Conservation (phyloP, 176 grass and related monocot genomes). For the Triticum timopheevii region DNA sequence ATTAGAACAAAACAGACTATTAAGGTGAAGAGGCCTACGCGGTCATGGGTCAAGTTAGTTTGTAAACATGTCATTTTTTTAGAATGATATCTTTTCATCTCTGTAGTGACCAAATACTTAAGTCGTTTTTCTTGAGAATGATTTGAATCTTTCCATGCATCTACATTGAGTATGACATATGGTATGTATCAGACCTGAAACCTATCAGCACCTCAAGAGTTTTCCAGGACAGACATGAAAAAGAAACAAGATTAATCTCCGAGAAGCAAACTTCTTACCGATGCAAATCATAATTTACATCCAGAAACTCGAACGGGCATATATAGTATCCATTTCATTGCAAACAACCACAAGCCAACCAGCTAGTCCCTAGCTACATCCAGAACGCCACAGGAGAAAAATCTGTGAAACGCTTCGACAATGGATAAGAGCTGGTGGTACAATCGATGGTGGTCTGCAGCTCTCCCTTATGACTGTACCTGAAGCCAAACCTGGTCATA, state of each 20-base stretch:
- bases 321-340: not conserved
- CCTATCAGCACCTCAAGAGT: not conserved
- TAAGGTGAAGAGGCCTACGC: too few species aligned
- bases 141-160: too few species aligned
- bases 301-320: not conserved
- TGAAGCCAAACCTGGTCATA: slow-evolving; percentile 1
- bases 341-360: not conserved
- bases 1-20: too few species aligned
- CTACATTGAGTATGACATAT: too few species aligned
- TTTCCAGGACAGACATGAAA: not conserved
- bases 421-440: not conserved
- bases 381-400: not conserved
- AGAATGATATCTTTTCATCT: too few species aligned
- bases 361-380: not conserved
- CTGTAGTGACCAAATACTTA: too few species aligned
- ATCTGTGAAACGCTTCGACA: not conserved
- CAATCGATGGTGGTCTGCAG: not conserved
- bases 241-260: not conserved
- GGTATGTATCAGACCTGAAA: not conserved
- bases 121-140: too few species aligned
- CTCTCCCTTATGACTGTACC: slow-evolving; percentile 1
- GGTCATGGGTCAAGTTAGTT: too few species aligned
- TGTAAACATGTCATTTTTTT: too few species aligned
- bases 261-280: not conserved
- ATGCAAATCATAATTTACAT: not conserved